Conservation (phyloP, 306 rosid genomes). For the Rosa persica region DNA sequence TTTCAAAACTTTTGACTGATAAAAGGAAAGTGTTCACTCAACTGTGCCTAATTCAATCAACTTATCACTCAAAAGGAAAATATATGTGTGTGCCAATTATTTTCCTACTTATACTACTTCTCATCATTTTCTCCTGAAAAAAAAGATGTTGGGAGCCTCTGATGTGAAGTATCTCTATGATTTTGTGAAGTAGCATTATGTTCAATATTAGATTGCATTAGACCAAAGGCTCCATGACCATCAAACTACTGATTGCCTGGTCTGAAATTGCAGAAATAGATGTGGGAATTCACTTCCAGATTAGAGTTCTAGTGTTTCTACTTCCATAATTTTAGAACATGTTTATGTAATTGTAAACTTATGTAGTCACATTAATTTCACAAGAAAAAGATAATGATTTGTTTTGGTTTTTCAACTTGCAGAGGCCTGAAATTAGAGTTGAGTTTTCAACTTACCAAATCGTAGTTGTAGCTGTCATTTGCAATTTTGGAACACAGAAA, state of each 20-base stretch:
- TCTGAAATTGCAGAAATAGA: slow-evolving; percentile 37
- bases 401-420: too few species aligned
- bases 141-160: too few species aligned
- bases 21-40: neutral
- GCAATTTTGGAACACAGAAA: too few species aligned
- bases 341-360: too few species aligned
- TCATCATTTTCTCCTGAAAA: too few species aligned
- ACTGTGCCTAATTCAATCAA: neutral
- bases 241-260: slow-evolving; percentile 27
- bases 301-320: too few species aligned
- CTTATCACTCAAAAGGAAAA: neutral
- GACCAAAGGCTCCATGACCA: slow-evolving; percentile 43
- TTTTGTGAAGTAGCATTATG: neutral
- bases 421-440: too few species aligned
- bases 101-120: neutral
- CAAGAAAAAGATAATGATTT: too few species aligned
- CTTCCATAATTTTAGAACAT: too few species aligned
- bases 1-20: neutral
- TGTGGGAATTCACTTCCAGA: slow-evolving; percentile 70
- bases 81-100: neutral
- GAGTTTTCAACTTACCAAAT: too few species aligned
- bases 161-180: neutral
- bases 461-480: too few species aligned
- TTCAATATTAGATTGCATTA: slow-evolving; percentile 27
- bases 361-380: too few species aligned